Evolutionary conservation across 2,329 filamentous ascomycete genomes (phyloP).

Genomic region (Claviceps pusilla): DNA sequence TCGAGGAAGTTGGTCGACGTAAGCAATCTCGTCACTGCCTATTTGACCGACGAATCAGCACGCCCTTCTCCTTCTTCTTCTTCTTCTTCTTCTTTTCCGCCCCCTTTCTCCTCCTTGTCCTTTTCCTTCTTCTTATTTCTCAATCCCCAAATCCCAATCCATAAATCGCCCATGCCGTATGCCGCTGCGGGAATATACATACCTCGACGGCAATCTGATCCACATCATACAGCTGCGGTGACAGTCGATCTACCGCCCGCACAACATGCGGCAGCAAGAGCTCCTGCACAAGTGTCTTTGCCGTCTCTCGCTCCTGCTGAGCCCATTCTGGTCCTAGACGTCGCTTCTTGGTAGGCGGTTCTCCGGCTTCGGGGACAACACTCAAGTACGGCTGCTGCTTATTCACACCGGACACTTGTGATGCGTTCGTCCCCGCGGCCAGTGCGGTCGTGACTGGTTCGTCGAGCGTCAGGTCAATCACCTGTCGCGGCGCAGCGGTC

Average conservation of each 20-base stretch:
- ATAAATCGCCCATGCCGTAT: not conserved
- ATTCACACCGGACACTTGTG: not conserved
- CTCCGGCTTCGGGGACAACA: constrained; percentile 3
- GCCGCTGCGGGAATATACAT: not conserved
- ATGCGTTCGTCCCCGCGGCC: not conserved
- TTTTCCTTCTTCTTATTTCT: too few species aligned
- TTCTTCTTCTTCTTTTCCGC: too few species aligned
- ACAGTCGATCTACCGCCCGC: constrained; percentile 12
- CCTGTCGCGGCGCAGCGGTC: constrained; percentile 11
- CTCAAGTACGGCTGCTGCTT: not conserved
- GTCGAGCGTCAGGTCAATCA: constrained; percentile 15
- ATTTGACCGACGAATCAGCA: not conserved
- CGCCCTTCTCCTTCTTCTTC: not conserved
- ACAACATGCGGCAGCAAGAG: constrained; percentile 21
- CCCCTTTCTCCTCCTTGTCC: too few species aligned
- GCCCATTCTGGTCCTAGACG: constrained; percentile 12
- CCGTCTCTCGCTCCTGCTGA: constrained; percentile 8
- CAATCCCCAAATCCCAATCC: not conserved
- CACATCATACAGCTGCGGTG: constrained; percentile 9
- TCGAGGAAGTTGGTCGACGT: constrained; percentile 11
- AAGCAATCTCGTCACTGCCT: constrained; percentile 13
- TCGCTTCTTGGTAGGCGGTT: constrained; percentile 18
- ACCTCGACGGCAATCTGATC: constrained; percentile 19
- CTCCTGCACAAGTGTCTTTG: constrained; percentile 12
- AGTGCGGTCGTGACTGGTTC: constrained; percentile 1